Evolutionary conservation across 306 rosid species (phyloP).

Genomic region (Ormosia emarginata): DNA sequence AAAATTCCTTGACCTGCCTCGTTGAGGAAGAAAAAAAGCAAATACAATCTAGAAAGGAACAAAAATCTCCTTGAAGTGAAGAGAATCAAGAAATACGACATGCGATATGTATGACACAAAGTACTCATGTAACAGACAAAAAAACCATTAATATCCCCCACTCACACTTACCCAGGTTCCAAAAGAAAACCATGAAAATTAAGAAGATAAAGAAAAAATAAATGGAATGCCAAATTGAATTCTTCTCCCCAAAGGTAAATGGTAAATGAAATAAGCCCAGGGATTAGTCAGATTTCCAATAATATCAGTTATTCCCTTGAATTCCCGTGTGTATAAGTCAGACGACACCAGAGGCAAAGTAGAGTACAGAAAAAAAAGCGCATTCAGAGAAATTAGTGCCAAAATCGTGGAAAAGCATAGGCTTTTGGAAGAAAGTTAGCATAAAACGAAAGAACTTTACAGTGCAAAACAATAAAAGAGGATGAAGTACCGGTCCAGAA

Average conservation of each 20-base stretch:
- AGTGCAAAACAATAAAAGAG: not conserved
- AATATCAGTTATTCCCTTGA: not conserved
- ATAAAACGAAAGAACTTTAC: not conserved
- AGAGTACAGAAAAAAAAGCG: not conserved
- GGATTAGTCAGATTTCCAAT: not conserved
- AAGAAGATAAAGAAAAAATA: not conserved
- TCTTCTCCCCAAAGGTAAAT: not conserved
- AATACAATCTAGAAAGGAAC: not conserved
- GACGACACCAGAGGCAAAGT: not conserved
- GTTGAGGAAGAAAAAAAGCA: not conserved
- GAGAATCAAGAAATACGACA: not conserved
- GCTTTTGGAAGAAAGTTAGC: not conserved
- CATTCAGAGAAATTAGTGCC: not conserved
- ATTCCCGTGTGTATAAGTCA: not conserved
- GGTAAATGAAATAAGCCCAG: not conserved
- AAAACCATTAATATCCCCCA: not conserved
- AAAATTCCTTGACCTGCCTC: not conserved
- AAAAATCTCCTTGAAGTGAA: not conserved
- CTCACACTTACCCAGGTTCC: not conserved
- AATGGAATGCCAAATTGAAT: not conserved
- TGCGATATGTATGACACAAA: not conserved
- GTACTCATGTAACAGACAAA: not conserved
- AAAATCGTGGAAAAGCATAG: not conserved
- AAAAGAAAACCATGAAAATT: not conserved
- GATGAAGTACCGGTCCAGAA: constrained; percentile 85